A percentile compares a stretch with the other conserved stretches of the same genome.
Conservation (phyloP, 1,139 yeast genomes). For the Debaryomycetaceae sp. region DNA sequence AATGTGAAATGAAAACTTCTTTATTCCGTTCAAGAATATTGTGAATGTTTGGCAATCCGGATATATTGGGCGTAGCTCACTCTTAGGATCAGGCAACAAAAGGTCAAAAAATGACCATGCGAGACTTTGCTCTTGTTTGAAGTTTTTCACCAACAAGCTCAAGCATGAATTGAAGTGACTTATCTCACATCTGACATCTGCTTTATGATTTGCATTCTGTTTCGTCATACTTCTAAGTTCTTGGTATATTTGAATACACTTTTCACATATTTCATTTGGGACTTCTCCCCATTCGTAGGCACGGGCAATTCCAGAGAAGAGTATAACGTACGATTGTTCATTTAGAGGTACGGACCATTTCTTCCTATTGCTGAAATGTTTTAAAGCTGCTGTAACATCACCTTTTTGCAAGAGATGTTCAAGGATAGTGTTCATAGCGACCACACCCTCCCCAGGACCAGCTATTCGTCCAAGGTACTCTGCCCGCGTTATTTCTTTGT, state of each 20-base stretch:
- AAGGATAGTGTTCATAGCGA: slow-evolving; percentile 59
- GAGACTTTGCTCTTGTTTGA: slow-evolving; percentile 24
- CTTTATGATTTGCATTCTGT: background rate
- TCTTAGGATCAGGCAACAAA: slow-evolving; percentile 17
- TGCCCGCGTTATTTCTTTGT: slow-evolving; percentile 49
- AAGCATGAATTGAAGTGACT: slow-evolving; percentile 40
- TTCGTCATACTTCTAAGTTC: slow-evolving; percentile 6
- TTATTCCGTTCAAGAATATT: slow-evolving; percentile 37
- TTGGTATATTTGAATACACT: slow-evolving; percentile 23
- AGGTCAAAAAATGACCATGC: slow-evolving; percentile 42
- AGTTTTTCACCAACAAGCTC: slow-evolving; percentile 33
- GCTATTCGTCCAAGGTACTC: slow-evolving; percentile 49
- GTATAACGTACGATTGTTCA: slow-evolving; percentile 51
- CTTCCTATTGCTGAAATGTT: slow-evolving; percentile 49
- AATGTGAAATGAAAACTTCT: slow-evolving; percentile 17
- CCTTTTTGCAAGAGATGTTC: slow-evolving; percentile 43
- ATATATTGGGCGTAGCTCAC: slow-evolving; percentile 12
- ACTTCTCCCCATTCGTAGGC: slow-evolving; percentile 34
- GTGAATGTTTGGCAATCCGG: slow-evolving; percentile 42
- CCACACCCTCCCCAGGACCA: slow-evolving; percentile 40
- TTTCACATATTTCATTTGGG: slow-evolving; percentile 17
- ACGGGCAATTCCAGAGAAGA: slow-evolving; percentile 57
- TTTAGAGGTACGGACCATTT: slow-evolving; percentile 58
- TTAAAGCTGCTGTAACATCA: slow-evolving; percentile 43
- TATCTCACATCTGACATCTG: slow-evolving; percentile 16